Evolutionary conservation across 257 asterid species (phyloP), one percentile per base, ranked within the genome.

Genomic region (Scutellaria barbata): DNA sequence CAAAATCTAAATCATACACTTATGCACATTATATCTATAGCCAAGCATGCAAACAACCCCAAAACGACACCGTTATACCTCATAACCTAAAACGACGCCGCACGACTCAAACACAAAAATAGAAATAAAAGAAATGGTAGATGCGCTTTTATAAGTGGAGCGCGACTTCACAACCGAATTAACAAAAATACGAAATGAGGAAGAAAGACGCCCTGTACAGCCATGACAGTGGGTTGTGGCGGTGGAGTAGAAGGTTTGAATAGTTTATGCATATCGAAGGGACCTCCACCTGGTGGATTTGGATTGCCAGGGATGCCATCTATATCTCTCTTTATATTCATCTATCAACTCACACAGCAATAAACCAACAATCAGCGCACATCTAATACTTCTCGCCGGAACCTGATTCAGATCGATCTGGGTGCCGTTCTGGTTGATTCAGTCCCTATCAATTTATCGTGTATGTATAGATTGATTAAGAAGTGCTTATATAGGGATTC

Each of bases 271-370:
- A 89, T 74, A 82, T 91, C 97, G 76, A 85, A 85, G 58, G 85
- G 95, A 70, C 81, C 85, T 82, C 92, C 97, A 68, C 92, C 92
- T 65, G 86, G 86, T 64, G 82, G 89, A 63, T 77, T 87, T 47
- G 87, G 92, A 79, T 86, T 90, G 72, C 88, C 92, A 69, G 97
- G 85, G 96, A 86, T 81, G 97, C 93, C 93, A 89, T 89, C 39
- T 53, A 14, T 46, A 30, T 40, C 7, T 43, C 13, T 7, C 39
- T 68, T 8, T 16, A 47, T 69, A 17, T n/a, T 6, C 61, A 62
- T 40, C 48, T 30, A 70, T 39, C 69, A 22, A 43, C 55, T 54
- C 54, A 46, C 25, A 39, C 45, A 22, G 70, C 47, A 61, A 71
- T 14, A 20, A 56, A 18, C 65, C 58, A 71, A 9, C 63, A 66